Base-by-base conservation (phyloP, 1,284 basidiomycete genomes). In the Fomes fomentarius region DNA sequence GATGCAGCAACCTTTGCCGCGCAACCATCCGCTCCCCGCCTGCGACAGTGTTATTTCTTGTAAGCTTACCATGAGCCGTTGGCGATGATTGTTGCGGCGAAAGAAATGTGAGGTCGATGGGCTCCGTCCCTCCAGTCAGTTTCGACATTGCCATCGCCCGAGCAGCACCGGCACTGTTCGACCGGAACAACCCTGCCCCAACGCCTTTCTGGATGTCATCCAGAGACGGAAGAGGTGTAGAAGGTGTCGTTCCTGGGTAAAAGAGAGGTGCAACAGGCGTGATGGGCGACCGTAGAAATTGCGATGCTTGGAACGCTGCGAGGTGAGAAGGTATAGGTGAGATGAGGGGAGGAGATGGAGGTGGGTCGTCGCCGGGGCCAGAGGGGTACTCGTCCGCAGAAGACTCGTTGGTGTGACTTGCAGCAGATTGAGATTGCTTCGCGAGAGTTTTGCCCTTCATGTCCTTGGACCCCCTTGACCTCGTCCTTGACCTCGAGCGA, bases 31-130 rank as follows among this genome's bases (percentile, higher is more conserved):
- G 75, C 63, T 92, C 90, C 15, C 88, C 89, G 4, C 88, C 89
- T 1, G 89, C 80, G 15, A 91, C 83, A 12, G 90, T 93, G 65
- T 92, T 91, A 65, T 87, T 92, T 53, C 90, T 79, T 53, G 73
- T 75, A 21, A 91, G 73, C 58, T 78, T 79, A 10, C 69, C 74
- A 3, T 83, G 78, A 6, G 83, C 80, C 12, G 82, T 72, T 10
- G 70, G 60, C 1, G 81, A 79, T n/a, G 79, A 66, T 6, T 14
- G n/a, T 37, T 37, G 34, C 12, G 78, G 70, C 22, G 69, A 63
- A 42, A 63, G 58, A 43, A 66, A 65, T 0, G 63, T 56, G 6
- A 62, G 42, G 53, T 87, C 83, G 58, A 85, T 79, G 5, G 75
- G 75, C 58, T 84, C 82, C 31, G 78, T 77, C 31, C 83, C 85